Percentiles rank a stretch among this genome's conserved stretches.
phyloP scores from a whole-genome alignment of 257 asterid genomes.

The Lithospermum erythrorhizon region DNA sequence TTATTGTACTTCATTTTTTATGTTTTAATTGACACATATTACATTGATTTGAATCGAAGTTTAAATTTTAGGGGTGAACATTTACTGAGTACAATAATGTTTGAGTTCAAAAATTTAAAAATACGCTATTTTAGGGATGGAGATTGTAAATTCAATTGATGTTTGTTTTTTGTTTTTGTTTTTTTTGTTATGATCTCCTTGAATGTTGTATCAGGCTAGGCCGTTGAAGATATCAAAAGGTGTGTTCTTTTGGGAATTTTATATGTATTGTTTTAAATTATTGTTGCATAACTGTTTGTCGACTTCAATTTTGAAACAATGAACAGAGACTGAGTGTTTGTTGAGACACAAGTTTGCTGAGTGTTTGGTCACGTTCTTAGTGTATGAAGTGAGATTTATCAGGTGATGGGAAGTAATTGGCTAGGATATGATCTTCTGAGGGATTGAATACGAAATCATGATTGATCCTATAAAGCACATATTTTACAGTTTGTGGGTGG shows the following conservation, averaged over 20 bases:
- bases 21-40: neutral
- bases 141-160: neutral
- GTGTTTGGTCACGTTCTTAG: too few relatives aligned
- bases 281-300: neutral
- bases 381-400: too few relatives aligned
- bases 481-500: neutral
- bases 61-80: too few relatives aligned
- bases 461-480: neutral
- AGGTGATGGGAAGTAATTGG: too few relatives aligned
- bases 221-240: slow-evolving; percentile 96
- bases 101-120: too few relatives aligned
- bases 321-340: neutral
- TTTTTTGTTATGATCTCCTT: neutral
- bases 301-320: neutral
- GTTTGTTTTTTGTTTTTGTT: too few relatives aligned
- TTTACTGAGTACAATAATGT: too few relatives aligned
- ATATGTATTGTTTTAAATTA: neutral
- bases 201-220: slow-evolving; percentile 70
- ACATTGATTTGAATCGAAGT: neutral
- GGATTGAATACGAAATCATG: neutral
- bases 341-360: neutral
- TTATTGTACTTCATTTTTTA: too few relatives aligned
- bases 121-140: too few relatives aligned
- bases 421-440: neutral
- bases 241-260: slow-evolving; percentile 11